Evolutionary conservation across 192 early-diverging fungal genomes (phyloP).

Genomic region (Endogone sp.): DNA sequence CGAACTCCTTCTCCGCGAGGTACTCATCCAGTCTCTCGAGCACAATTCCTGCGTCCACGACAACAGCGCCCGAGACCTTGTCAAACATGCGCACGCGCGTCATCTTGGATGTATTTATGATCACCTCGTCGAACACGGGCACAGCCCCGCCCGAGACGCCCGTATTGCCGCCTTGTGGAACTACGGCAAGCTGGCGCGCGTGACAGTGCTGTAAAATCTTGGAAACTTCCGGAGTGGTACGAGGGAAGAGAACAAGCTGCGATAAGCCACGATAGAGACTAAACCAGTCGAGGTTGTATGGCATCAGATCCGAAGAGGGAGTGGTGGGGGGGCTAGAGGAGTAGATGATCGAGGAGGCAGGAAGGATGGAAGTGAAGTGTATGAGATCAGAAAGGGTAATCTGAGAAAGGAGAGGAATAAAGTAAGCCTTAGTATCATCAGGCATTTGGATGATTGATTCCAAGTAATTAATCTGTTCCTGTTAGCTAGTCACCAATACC

Average conservation of each 20-base stretch:
- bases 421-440: background rate
- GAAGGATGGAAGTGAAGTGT: constrained; percentile 49
- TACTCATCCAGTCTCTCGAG: constrained; percentile 85
- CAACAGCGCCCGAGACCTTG: constrained; percentile 69
- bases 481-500: background rate
- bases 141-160: constrained; percentile 92
- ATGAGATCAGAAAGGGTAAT: constrained; percentile 49
- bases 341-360: constrained; percentile 27
- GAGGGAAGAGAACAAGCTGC: constrained; percentile 78
- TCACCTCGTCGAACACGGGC: constrained; percentile 93
- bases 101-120: constrained; percentile 77
- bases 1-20: constrained; percentile 73
- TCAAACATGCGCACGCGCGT: constrained; percentile 68
- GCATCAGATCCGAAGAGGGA: constrained; percentile 42
- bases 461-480: constrained; percentile 3
- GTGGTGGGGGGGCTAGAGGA: constrained; percentile 31
- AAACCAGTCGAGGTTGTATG: constrained; percentile 87
- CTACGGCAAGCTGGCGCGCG: constrained; percentile 76
- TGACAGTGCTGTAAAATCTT: constrained; percentile 84
- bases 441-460: background rate
- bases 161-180: constrained; percentile 98
- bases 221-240: constrained; percentile 76
- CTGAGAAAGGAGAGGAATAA: constrained; percentile 25
- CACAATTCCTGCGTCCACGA: constrained; percentile 86
- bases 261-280: constrained; percentile 85